Evolutionary conservation across 345 rosid genomes (phyloP).

Genomic region (Moricandia moricandioides): DNA sequence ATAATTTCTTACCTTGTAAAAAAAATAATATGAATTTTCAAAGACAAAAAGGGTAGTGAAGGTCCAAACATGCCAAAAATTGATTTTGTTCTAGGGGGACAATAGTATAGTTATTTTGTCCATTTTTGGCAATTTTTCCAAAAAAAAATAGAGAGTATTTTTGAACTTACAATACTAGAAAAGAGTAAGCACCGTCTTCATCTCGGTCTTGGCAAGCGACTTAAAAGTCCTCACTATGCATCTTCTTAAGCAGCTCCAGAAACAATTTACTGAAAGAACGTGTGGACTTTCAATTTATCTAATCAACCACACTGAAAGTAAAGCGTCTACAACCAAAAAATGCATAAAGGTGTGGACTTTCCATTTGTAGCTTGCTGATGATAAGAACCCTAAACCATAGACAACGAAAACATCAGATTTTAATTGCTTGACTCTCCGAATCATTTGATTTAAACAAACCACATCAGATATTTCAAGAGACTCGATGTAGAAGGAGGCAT

Average conservation of each 20-base stretch:
- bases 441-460: neutral
- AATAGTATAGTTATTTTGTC: too few species aligned
- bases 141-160: too few species aligned
- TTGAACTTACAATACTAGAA: neutral
- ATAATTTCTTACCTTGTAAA: too few species aligned
- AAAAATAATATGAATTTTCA: too few species aligned
- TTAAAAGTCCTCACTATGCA: conserved; percentile 6
- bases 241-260: conserved; percentile 13
- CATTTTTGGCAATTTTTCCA: too few species aligned
- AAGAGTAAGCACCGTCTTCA: neutral
- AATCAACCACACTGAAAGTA: neutral
- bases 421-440: neutral
- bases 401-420: neutral
- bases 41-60: too few species aligned
- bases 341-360: conserved; percentile 10
- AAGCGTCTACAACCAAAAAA: neutral
- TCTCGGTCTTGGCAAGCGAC: neutral
- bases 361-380: neutral
- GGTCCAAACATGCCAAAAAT: too few species aligned
- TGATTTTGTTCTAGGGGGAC: too few species aligned
- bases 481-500: too few species aligned
- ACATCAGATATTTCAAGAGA: too few species aligned
- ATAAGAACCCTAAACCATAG: neutral
- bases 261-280: neutral
- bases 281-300: neutral